Base-by-base conservation (phyloP, 768 basidiomycete genomes). In the Hypholoma fasciculare region DNA sequence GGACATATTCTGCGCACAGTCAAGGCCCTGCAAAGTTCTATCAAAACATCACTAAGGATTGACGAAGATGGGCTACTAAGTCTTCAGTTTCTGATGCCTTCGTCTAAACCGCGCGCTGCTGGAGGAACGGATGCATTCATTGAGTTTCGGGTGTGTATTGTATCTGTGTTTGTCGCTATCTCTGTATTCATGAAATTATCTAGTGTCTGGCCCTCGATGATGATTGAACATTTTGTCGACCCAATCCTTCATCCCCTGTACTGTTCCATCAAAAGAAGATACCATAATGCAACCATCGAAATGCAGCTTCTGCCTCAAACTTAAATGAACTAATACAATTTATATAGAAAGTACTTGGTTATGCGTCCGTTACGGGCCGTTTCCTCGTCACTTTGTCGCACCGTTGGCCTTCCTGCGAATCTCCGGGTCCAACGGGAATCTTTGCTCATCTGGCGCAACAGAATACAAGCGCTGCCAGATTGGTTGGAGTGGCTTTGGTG, bases 1-100 rank as follows among this genome's bases (percentile, higher is more conserved):
- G 73, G 77, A n/a, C 91, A 94, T 65, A 87, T 98, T 52, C 70
- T 82, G 12, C 81, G 85, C 44, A 83, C 90, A 1, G 69, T 86
- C 44, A 82, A 87, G 2, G 95, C 96, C 7, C 72, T 98, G 52
- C 87, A 91, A 58, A 86, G 79, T 55, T 95, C 94, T 0, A 86
- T 86, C 20, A 97, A 97, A 68, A 92, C 95, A 2, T 96, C 94
- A 0, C 71, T 98, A 44, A 82, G 94, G 36, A 94, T 97, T 19
- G 92, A 96, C 63, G 78, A 82, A 19, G 83, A 86, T 52, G 96
- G 96, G 0, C 72, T 95, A 44, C 75, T 98, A 38, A 92, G 92
- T 65, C 72, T 98, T 58, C 96, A 98, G 65, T 92, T 97, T 71
- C 79, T 97, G 63, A 94, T 97, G 81, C 88, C 86, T 36, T 79